Evolutionary conservation across 768 basidiomycete species (phyloP).

Genomic region (Daedaleopsis nitida): DNA sequence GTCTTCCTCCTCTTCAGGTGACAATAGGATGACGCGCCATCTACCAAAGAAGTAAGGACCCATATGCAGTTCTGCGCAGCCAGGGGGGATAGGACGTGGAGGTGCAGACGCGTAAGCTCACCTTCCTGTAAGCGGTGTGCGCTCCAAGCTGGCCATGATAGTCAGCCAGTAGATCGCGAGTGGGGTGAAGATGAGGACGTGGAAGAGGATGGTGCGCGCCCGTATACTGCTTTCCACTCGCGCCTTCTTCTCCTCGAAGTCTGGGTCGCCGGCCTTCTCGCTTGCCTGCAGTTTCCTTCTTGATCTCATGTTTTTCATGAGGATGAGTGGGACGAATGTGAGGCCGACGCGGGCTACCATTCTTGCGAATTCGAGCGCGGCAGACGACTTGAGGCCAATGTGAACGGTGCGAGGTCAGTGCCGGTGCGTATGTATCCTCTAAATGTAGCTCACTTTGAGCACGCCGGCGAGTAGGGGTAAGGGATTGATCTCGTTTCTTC

Average conservation of each 20-base stretch:
- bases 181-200: conserved; percentile 62
- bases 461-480: conserved; percentile 60
- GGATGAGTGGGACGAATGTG: conserved; percentile 71
- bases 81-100: no score
- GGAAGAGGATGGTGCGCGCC: conserved; percentile 49
- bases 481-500: conserved; percentile 35
- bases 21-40: conserved; percentile 86
- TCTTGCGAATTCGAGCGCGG: conserved; percentile 69
- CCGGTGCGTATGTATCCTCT: neutral
- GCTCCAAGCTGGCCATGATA: conserved; percentile 71
- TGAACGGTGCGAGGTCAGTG: conserved; percentile 12
- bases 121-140: conserved; percentile 86
- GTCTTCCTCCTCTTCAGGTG: conserved; percentile 90
- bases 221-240: conserved; percentile 50
- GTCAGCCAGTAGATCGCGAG: conserved; percentile 64
- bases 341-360: conserved; percentile 72
- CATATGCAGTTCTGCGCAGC: neutral
- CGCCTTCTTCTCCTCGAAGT: conserved; percentile 55
- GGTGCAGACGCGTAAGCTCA: conserved; percentile 35
- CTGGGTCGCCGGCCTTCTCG: conserved; percentile 46
- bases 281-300: conserved; percentile 52
- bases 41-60: conserved; percentile 39
- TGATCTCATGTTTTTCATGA: conserved; percentile 58
- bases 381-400: conserved; percentile 56
- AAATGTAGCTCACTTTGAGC: conserved; percentile 56